Evolutionary conservation across 805 yeast species (phyloP), one percentile per base, ranked within the genome.

Genomic region (Wickerhamomyces sydowiorum): DNA sequence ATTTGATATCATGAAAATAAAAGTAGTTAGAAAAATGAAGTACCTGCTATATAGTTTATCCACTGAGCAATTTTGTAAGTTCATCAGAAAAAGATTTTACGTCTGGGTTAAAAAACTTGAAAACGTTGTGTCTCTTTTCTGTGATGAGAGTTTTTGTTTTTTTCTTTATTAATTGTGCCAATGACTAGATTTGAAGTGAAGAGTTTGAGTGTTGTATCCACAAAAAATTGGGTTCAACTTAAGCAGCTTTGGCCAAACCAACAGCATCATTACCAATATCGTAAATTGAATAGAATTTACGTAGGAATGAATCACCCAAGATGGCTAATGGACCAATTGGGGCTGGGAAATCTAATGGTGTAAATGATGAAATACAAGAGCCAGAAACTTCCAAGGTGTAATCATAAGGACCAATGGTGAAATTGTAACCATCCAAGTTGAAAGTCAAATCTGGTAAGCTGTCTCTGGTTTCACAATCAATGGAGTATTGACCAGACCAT

Each of bases 261-360:
- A 93, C 97, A 39, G 96, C 95, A 64, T 91, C 73, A 65, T 81
- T 79, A 60, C 86, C 88, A 58, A 91, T 65, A 65, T 93, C 98
- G 68, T 93, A 93, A 53, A 93, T 77, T 20, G 97, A 88, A 76
- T 93, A 93, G 74, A 80, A 91, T 62, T 75, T 85, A 74, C 99
- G 87, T 69, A 93, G 78, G 83, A 93, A 93, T 14, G 98, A 91
- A 62, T 93, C 99, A 62, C 99, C 99, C 54, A 93, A 71, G 58
- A 93, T 91, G 44, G 97, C 96, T 68, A 93, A 68, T 53, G 96
- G 97, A 46, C 98, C 98, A 57, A 91, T 83, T 48, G 97, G 97
- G 57, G 82, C 87, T 41, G 98, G 98, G 80, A 93, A 79, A 63
- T 93, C 99, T 91, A 93, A 80, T 56, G 96, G 95, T 32, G 96